A percentile compares a stretch with the other conserved stretches of the same genome.
These are phyloP conservation scores for Fusarium tupiense DNA, from an alignment of 2,329 filamentous ascomycete genomes.

Conservation along the genomic window DNA sequence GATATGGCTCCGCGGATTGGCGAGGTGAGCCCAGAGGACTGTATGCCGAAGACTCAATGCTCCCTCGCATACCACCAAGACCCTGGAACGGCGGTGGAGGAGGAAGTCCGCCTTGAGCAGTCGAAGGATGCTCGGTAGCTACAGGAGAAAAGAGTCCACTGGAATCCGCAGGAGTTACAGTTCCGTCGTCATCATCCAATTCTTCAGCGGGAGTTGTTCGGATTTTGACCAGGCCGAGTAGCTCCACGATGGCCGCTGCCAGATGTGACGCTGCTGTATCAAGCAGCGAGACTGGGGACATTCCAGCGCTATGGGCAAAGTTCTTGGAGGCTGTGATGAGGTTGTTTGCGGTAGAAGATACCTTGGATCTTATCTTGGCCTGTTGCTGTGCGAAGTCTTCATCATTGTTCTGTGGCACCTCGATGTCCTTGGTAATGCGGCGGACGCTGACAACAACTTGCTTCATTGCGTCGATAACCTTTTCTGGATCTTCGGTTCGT, in stretches of 20 bases:
- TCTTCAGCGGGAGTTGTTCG: conserved; percentile 78
- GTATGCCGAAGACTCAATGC: conserved; percentile 77
- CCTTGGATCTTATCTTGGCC: conserved; percentile 78
- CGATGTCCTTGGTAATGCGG: conserved; percentile 84
- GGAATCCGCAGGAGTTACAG: conserved; percentile 72
- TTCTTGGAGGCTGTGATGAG: conserved; percentile 96
- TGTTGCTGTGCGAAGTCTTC: conserved; percentile 67
- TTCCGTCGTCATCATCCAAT: conserved; percentile 78
- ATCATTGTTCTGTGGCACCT: conserved; percentile 64
- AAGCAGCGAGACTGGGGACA: conserved; percentile 91
- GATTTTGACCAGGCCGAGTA: conserved; percentile 86
- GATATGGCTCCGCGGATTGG: conserved; percentile 61
- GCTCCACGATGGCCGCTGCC: conserved; percentile 84
- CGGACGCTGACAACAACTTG: conserved; percentile 83
- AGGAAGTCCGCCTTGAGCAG: conserved; percentile 54
- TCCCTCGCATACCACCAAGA: conserved; percentile 64
- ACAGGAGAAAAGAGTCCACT: conserved; percentile 74
- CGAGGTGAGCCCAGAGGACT: conserved; percentile 77
- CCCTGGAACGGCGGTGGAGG: conserved; percentile 68
- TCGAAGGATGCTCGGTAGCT: conserved; percentile 51
- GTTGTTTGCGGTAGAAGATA: conserved; percentile 95
- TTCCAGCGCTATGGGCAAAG: conserved; percentile 81
- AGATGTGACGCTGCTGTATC: conserved; percentile 94
- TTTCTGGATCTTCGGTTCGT: conserved; percentile 75
- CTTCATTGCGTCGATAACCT: conserved; percentile 88